A percentile compares a stretch with the other conserved stretches of the same genome.
Evolutionary conservation across 1,139 yeast species (phyloP).

Genomic region (Candida dubliniensis): DNA sequence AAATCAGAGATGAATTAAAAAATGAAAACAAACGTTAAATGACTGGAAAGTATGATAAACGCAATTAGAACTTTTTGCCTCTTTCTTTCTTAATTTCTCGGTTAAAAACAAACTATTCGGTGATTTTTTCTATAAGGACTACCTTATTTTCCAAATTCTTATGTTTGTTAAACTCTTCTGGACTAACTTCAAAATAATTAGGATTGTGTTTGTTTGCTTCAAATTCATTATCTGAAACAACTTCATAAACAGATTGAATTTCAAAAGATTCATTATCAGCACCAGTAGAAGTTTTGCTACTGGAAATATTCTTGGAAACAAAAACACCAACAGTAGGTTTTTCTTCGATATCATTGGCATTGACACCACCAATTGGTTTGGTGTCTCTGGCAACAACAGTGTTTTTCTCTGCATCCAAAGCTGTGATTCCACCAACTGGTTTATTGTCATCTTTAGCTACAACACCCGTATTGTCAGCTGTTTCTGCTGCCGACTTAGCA

Average conservation of each 20-base stretch:
- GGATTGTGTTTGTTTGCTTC: slow-evolving; percentile 47
- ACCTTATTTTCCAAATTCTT: slow-evolving; percentile 15
- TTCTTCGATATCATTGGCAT: slow-evolving; percentile 11
- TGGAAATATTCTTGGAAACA: slow-evolving; percentile 1
- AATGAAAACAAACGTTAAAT: background rate
- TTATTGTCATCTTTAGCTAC: slow-evolving; percentile 6
- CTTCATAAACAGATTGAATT: slow-evolving; percentile 49
- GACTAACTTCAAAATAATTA: slow-evolving; percentile 47
- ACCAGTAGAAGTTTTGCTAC: slow-evolving; percentile 10
- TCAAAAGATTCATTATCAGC: slow-evolving; percentile 26
- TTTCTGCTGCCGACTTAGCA: slow-evolving; percentile 4
- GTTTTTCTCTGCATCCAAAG: slow-evolving; percentile 4
- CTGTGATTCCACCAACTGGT: slow-evolving; percentile 6
- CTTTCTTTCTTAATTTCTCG: background rate
- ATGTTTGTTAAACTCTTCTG: slow-evolving; percentile 35
- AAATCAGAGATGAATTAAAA: slow-evolving; percentile 1
- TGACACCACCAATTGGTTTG: slow-evolving; percentile 9
- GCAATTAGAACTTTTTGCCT: no score
- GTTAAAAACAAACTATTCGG: background rate
- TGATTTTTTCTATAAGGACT: slow-evolving; percentile 5
- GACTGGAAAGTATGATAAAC: no score
- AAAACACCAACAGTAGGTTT: slow-evolving; percentile 5
- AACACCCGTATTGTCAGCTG: slow-evolving; percentile 1
- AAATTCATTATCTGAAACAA: slow-evolving; percentile 50
- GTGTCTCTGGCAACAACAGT: slow-evolving; percentile 6